Base-by-base conservation (phyloP, 176 grass and related monocot species). In the Cenchrus fungigraminus region DNA sequence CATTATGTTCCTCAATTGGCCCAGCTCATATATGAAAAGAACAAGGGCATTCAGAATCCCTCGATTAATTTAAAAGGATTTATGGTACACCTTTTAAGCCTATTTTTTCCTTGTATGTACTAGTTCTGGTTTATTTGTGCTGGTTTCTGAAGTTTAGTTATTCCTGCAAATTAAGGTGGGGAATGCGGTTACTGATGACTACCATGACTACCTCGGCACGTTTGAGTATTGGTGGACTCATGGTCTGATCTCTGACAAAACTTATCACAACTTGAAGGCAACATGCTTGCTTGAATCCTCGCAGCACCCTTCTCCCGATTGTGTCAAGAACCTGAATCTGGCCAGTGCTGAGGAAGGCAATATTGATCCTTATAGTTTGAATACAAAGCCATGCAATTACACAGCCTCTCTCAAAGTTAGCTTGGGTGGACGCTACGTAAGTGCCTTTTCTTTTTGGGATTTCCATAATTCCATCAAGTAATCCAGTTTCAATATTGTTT, bases 201-300 rank as follows among this genome's bases (percentile, higher is more conserved):
- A 94, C 89, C 91, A 92, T 49, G 93, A 98, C 76, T 98, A 96
- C 73, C 85, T 99, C 22, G 97, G 97, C 40, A 99, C 97, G 7
- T 99, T 96, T 43, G 97, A 99, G 90, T 99, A 92, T 68, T 99
- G 97, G 97, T 99, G 97, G 93, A 92, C 88, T 9, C 97, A 99
- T 74, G 97, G 91, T 42, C 82, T 99, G 14, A 99, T 99, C 70
- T 99, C 97, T 64, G 97, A 99, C 53, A 64, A 78, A 49, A 96
- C 91, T 9, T 99, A 96, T 37, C 93, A 91, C 87, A 95, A 92
- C 77, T 66, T 99, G 86, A 99, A 91, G 87, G 40, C 60, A 11
- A 99, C 87, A 29, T 98, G 93, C 59, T 12, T 80, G 28, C 70
- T 79, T 84, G 88, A 92, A 28, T 94, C 93, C 9, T 92, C 97